Percentiles rank a stretch among this genome's conserved stretches.
phyloP scores from a whole-genome alignment of 805 yeast genomes.

The Hanseniaspora thailandica region DNA sequence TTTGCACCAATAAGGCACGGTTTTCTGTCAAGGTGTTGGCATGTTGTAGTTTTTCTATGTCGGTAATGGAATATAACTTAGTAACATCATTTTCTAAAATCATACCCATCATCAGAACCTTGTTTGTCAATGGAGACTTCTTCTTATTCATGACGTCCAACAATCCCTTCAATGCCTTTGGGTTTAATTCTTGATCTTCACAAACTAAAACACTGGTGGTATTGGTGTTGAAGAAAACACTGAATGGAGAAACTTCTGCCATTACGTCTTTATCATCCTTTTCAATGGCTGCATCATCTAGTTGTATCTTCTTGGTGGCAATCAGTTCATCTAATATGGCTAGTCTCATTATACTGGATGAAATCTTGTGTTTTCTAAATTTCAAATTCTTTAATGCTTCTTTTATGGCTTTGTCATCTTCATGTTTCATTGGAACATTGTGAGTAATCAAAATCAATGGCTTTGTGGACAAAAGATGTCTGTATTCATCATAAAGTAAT shows the following conservation, averaged over 20 bases:
- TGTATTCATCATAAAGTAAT: conserved; percentile 68
- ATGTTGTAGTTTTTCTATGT: conserved; percentile 53
- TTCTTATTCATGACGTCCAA: conserved; percentile 49
- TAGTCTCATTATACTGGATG: conserved; percentile 55
- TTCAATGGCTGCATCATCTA: neutral
- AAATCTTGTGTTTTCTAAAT: conserved; percentile 30
- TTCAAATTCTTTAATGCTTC: conserved; percentile 52
- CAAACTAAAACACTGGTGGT: conserved; percentile 60
- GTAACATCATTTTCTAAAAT: conserved; percentile 54
- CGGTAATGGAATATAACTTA: conserved; percentile 24
- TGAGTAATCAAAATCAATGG: conserved; percentile 70
- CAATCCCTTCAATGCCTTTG: conserved; percentile 50
- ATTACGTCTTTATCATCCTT: conserved; percentile 43
- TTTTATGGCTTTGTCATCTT: conserved; percentile 56
- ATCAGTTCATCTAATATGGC: conserved; percentile 64
- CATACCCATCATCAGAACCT: conserved; percentile 75
- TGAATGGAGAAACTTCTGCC: conserved; percentile 48
- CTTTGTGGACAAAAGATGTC: conserved; percentile 52
- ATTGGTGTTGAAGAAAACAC: conserved; percentile 68
- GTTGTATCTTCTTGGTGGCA: conserved; percentile 47
- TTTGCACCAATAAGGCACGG: conserved; percentile 5
- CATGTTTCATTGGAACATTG: conserved; percentile 65
- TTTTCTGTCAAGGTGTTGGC: conserved; percentile 41
- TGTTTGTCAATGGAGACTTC: conserved; percentile 37
- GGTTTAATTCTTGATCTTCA: conserved; percentile 45